These are phyloP conservation scores for Sungouiella blattae DNA, from an alignment of 805 yeast genomes.

Conservation along the genomic window DNA sequence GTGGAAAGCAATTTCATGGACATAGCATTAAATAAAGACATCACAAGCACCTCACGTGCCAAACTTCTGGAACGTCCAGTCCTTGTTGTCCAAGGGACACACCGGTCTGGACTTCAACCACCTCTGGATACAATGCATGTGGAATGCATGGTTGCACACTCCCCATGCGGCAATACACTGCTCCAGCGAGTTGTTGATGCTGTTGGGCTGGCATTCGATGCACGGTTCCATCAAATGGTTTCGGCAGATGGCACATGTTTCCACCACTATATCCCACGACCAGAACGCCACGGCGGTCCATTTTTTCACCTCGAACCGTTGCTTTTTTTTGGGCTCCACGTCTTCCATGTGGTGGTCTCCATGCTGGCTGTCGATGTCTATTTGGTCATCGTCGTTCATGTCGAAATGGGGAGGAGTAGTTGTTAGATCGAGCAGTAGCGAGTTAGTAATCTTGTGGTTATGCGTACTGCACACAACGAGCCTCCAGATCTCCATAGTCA, in stretches of 20 bases:
- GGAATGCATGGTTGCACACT: conserved; percentile 96
- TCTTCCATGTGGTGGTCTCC: conserved; percentile 18
- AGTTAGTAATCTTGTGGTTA: conserved; percentile 2
- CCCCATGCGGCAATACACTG: conserved; percentile 98
- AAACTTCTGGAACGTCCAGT: conserved; percentile 72
- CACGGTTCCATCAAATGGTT: conserved; percentile 98
- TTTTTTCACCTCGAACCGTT: conserved; percentile 87
- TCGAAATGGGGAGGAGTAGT: background rate
- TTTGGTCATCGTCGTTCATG: conserved; percentile 13
- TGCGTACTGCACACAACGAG: too few relatives aligned
- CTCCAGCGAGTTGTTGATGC: conserved; percentile 50
- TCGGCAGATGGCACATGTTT: conserved; percentile 96
- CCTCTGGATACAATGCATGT: conserved; percentile 90
- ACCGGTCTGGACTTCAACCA: conserved; percentile 95
- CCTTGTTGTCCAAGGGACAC: conserved; percentile 93
- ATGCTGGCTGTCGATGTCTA: conserved; percentile 10
- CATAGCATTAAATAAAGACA: too few relatives aligned
- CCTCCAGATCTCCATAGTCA: too few relatives aligned
- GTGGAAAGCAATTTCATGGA: too few relatives aligned
- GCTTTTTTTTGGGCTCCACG: conserved; percentile 38
- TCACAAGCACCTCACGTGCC: conserved; percentile 58
- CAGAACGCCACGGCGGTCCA: conserved; percentile 99
- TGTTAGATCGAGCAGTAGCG: conserved; percentile 1
- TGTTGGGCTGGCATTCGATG: conserved; percentile 90
- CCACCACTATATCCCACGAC: conserved; percentile 96